phyloP scores from a whole-genome alignment of 2,329 filamentous ascomycete species.

The Lomentospora prolificans region DNA sequence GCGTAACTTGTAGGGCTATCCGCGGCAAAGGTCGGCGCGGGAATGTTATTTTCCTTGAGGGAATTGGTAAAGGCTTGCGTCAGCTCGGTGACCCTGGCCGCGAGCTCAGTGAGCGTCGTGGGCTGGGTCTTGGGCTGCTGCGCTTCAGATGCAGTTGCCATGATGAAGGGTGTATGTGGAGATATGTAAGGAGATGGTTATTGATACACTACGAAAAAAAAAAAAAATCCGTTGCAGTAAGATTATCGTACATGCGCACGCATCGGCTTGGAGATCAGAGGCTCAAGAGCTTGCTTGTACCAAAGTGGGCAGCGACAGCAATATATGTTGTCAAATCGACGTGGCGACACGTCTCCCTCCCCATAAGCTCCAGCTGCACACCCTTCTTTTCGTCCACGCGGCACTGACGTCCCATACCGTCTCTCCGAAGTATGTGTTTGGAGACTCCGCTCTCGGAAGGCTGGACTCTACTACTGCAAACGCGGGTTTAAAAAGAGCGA shows the following conservation, averaged over 20 bases:
- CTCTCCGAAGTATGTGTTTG: neutral
- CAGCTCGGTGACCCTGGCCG: constrained; percentile 33
- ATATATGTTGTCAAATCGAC: too few species aligned
- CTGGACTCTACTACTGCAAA: neutral
- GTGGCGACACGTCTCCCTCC: neutral
- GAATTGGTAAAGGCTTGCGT: constrained; percentile 28
- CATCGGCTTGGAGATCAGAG: neutral
- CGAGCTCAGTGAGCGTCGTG: constrained; percentile 29
- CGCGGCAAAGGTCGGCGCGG: constrained; percentile 29
- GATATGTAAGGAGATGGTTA: too few species aligned
- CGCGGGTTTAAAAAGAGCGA: neutral
- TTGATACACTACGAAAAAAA: too few species aligned
- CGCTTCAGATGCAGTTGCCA: neutral
- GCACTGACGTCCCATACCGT: neutral
- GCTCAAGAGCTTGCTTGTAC: neutral
- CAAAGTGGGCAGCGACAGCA: neutral
- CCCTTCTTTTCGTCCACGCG: neutral
- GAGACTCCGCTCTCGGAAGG: neutral
- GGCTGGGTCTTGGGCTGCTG: constrained; percentile 13
- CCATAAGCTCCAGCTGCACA: neutral
- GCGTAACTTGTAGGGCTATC: constrained; percentile 32
- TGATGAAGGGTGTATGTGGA: neutral
- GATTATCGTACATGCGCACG: neutral
- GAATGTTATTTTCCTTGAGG: constrained; percentile 31
- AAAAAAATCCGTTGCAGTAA: too few species aligned